Base-by-base conservation (phyloP, 805 yeast genomes). In the Nakazawaea molendinolei region DNA sequence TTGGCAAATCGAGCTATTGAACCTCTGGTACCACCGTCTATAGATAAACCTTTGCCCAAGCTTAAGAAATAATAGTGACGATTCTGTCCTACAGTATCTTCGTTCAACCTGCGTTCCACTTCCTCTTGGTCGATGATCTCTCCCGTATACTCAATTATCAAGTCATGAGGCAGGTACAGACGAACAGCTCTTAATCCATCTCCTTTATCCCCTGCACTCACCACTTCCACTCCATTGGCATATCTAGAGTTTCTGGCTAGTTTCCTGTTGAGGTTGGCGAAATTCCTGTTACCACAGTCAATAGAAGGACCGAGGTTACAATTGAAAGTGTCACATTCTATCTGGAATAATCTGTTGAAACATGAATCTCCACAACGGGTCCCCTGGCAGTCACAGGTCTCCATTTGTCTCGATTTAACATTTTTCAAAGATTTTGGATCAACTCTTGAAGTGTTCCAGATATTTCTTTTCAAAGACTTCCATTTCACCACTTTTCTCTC, bases 1-100 rank as follows among this genome's bases (percentile, higher is more conserved):
- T 69, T 70, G 20, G 65, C 71, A 49, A 67, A 70, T 25, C 74
- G 50, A 1, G 76, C 76, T 19, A 60, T 59, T 4, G 73, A 66
- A 0, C 76, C 76, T 32, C 61, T 53, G 12, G 46, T 55, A 9
- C 67, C 66, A 25, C 67, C 59, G 46, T 69, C 74, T 34, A 70
- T 64, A 15, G 66, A 63, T 14, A 56, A 51, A 8, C 69, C 66
- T 33, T 61, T 56, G 16, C 65, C 67, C 25, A 69, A 50, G 43
- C 64, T 57, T 31, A 71, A 48, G 44, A 65, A 62, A 47, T 67
- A 67, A 42, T 56, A 69, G 36, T 64, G 60, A 30, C 43, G 44
- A n/a, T 27, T 36, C 13, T 6, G 10, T 9, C 31, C 14, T 2
- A 19, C 36, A 17, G 23, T 36, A 41, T 43, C 23, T 32, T 38